Base-by-base conservation (phyloP, 2,329 filamentous ascomycete species). In the Penicillium sp. region DNA sequence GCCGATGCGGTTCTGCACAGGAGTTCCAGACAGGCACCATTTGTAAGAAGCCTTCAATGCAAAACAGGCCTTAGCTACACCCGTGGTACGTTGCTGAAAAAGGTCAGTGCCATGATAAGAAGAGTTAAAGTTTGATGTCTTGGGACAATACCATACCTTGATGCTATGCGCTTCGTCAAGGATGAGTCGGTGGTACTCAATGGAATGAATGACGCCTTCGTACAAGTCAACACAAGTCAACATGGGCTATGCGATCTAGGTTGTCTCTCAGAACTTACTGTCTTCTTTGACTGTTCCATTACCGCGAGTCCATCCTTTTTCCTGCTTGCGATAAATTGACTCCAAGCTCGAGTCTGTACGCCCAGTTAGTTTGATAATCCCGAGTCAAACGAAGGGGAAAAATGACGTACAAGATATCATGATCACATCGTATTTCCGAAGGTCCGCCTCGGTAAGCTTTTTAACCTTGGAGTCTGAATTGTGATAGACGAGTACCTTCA, bases 101-200 rank as follows among this genome's bases (percentile, higher is more conserved):
- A 44, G 5, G 31, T 61, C 24, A 61, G 51, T 7, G 28, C 20
- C n/a, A 31, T 14, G 22, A 16, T 34, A 34, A 34, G 3, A 34
- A 34, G 35, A 28, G n/a, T 28, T 9, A 8, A 26, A 8, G 18
- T 20, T 26, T 26, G 3, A 23, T 28, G 32, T 13, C 20, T 28
- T 4, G 11, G 13, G 6, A 14, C 3, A 13, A 6, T 18, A 24
- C 2, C 59, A 46, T 68, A 80, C 78, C 72, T 86, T 98, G 77
- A 98, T 97, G 67, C 86, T 91, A 69, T 98, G 89, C 5, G 89
- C 89, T 68, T 98, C 93, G 57, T 98, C 93, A 3, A 98, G 80
- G 44, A 98, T 93, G 49, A 95, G 77, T 23, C 93, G 86, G 65
- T 97, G 91, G 56, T 91, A 98, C 20, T 85, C 74, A 40, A 95